Conservation (phyloP, 768 basidiomycete species). For the Suillus spraguei region DNA sequence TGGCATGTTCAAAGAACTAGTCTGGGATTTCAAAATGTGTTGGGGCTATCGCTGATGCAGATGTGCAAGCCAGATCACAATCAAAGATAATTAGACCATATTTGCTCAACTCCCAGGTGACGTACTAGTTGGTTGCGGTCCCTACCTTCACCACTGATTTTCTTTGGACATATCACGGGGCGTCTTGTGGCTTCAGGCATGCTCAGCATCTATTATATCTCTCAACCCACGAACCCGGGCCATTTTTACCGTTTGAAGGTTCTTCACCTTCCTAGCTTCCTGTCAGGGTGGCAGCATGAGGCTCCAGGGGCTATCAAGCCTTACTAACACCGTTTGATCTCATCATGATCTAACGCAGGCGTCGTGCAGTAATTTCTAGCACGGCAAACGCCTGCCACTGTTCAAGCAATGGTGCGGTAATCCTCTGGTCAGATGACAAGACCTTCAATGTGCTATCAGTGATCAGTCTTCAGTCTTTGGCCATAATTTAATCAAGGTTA, state of each 20-base stretch:
- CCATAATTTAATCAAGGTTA: background rate
- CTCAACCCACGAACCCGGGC: background rate
- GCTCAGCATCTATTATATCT: background rate
- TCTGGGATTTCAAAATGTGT: background rate
- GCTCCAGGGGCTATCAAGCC: background rate
- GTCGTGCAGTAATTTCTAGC: background rate
- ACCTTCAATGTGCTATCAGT: background rate
- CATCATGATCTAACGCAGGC: background rate
- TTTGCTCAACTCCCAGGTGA: background rate
- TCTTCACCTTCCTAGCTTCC: background rate
- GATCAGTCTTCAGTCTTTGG: background rate
- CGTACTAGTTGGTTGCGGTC: background rate
- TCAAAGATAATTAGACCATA: background rate
- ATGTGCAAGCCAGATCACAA: background rate
- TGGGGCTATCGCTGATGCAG: background rate
- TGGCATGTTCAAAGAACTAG: background rate
- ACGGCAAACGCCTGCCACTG: background rate
- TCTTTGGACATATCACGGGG: background rate
- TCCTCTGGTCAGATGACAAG: background rate
- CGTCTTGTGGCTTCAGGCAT: background rate
- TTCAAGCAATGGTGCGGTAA: background rate
- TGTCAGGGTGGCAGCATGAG: conserved; percentile 6
- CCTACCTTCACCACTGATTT: background rate
- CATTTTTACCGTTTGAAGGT: background rate
- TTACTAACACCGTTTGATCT: background rate